Base-by-base conservation (phyloP, 2,329 filamentous ascomycete genomes). In the Pyrenochaeta sp. region DNA sequence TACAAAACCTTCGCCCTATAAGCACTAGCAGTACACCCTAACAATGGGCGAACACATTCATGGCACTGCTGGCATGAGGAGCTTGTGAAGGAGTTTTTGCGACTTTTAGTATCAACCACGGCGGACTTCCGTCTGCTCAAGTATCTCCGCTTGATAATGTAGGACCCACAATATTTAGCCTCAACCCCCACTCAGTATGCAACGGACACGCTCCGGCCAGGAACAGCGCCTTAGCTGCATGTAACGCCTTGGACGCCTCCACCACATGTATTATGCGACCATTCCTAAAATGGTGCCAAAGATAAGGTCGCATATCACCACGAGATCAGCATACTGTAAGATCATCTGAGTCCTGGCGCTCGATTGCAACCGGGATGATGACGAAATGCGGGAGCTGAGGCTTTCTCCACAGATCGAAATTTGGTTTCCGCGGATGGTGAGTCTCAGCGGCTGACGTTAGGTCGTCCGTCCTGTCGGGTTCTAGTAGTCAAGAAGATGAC, bases 261-360 rank as follows among this genome's bases (percentile, higher is more conserved):
- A 53, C 54, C 56, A 62, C 58, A 37, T 32, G 32, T 51, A 58
- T 64, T 43, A 34, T 34, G 52, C 68, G 59, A 39, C 72, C 72
- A 74, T 50, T 24, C 68, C 63, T 49, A 50, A 63, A 71, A 52
- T 52, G 50, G 63, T 39, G 47, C 49, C 32, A 68, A 62, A 76
- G 74, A 77, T 77, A 77, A 77, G 73, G 67, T 64, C 65, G 72
- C 72, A 74, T 73, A 67, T 56, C 53, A 50, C 46, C 40, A 37
- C 36, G 52, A 55, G 54, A 66, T 71, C 67, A 62, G 42, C 61
- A 52, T 52, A 54, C 58, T 45, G 44, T 54, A 52, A 56, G 40
- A 52, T 57, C 40, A 54, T 37, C 54, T 45, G 27, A 43, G 43
- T 52, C 42, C 45, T 51, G 40, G 28, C 43, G 3, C 42, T 50